phyloP scores from a whole-genome alignment of 2,329 filamentous ascomycete species.

The Trichoderma harzianum region DNA sequence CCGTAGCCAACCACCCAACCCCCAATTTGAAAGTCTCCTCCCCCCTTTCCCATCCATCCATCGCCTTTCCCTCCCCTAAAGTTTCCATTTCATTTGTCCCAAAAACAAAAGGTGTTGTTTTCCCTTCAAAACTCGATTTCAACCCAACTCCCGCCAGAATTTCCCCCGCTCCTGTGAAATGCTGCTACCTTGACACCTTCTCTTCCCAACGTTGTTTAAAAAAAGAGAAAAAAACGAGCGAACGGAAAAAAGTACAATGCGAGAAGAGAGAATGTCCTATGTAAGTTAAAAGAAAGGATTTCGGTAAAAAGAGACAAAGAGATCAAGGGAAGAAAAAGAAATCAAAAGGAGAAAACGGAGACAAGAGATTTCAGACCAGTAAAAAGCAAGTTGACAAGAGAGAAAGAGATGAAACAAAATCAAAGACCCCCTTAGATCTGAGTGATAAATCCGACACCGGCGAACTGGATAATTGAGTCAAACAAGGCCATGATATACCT shows the following conservation, averaged over 20 bases:
- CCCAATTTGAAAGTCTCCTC: neutral
- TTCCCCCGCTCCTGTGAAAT: slow-evolving; percentile 8
- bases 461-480: slow-evolving; percentile 33
- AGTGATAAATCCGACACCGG: slow-evolving; percentile 23
- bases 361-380: slow-evolving; percentile 22
- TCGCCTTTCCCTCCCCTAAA: neutral
- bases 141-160: slow-evolving; percentile 12
- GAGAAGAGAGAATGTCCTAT: slow-evolving; percentile 14
- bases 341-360: slow-evolving; percentile 20
- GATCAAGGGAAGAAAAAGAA: neutral
- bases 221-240: neutral
- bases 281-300: neutral
- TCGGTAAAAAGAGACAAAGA: neutral
- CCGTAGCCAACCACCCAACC: neutral
- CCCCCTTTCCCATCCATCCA: neutral
- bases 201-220: neutral
- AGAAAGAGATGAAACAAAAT: slow-evolving; percentile 20
- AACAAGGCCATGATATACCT: slow-evolving; percentile 39
- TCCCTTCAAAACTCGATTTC: neutral
- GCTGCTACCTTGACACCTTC: slow-evolving; percentile 14
- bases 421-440: slow-evolving; percentile 14
- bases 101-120: neutral
- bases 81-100: slow-evolving; percentile 5
- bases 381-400: slow-evolving; percentile 19
- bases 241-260: slow-evolving; percentile 13